A percentile compares a stretch with the other conserved stretches of the same genome.
These are phyloP conservation scores for Sindora glabra DNA, from an alignment of 306 rosid genomes.

Conservation along the genomic window DNA sequence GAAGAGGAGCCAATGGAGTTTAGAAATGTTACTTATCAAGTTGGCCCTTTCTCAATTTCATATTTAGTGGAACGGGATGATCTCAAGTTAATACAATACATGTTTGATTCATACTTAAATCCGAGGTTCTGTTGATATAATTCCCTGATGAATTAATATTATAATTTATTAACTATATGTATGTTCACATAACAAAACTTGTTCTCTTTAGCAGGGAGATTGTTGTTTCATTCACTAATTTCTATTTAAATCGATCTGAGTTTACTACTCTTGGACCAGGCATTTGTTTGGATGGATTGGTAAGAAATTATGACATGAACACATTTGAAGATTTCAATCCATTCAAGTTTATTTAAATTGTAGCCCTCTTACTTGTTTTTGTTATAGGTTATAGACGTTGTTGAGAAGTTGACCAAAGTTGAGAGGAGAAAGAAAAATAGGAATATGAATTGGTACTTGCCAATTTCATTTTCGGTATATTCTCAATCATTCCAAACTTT, in stretches of 20 bases:
- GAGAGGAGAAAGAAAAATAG: too few relatives aligned
- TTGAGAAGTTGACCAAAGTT: too few relatives aligned
- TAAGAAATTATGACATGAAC: neutral
- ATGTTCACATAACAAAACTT: neutral
- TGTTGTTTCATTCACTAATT: neutral
- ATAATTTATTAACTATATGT: neutral
- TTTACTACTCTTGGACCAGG: neutral
- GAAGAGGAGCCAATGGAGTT: neutral
- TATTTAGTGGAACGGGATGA: neutral
- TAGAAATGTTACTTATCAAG: neutral
- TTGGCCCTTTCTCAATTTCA: neutral
- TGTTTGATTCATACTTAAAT: neutral
- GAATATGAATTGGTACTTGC: too few relatives aligned
- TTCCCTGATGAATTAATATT: neutral
- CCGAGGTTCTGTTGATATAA: neutral
- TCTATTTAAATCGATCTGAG: neutral
- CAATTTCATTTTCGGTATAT: too few relatives aligned
- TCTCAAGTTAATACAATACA: neutral
- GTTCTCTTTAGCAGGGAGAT: neutral
- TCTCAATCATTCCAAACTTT: too few relatives aligned
- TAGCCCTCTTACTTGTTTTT: too few relatives aligned
- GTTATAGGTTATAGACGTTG: too few relatives aligned
- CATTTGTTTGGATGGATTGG: neutral
- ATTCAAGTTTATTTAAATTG: too few relatives aligned
- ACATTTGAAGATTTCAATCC: neutral